Base-by-base conservation (phyloP, 768 basidiomycete genomes). In the Suillus lakei region DNA sequence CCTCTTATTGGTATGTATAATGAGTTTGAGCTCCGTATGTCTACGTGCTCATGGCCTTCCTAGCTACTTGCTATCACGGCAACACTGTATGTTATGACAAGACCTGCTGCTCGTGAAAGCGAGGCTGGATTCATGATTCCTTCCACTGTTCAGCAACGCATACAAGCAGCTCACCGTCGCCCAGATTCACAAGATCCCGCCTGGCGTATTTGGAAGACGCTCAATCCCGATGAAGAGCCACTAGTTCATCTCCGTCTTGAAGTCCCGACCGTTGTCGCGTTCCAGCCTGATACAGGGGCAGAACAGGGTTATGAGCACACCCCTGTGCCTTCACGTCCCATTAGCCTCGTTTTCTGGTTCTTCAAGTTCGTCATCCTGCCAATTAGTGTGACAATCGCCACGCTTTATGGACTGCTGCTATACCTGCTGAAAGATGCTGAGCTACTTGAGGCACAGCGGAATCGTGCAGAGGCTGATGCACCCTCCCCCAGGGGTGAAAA, bases 341-440 rank as follows among this genome's bases (percentile, higher is more conserved):
- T 87, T 54, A 85, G 86, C 61, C 82, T 88, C 15, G 68, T 91
- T 9, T 75, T 88, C n/a, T 93, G 93, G 89, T 76, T 93, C 30
- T 68, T 91, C 70, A 93, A 92, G 77, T 91, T 96, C 67, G 87
- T 98, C 75, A 80, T 94, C 2, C 76, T 96, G 1, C 97, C 97
- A 0, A 96, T 98, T 73, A 85, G 87, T 9, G 82, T 83, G 6
- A 97, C 96, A 0, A 92, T 91, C 8, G 78, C 84, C 30, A 76
- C 85, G 4, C 82, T 99, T 12, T 98, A 92, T 74, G 83, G 85
- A 9, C 78, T 99, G 13, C 81, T 97, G 9, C 82, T 94, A 12
- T 96, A 96, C 73, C 83, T 99, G 2, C 81, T 98, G 66, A 97
- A 96, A 79, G 91, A 97, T 68, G 88, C 94, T 0, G 96, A 99